These are phyloP conservation scores for Leptodermis oblonga DNA, from an alignment of 257 asterid species.

Conservation along the genomic window DNA sequence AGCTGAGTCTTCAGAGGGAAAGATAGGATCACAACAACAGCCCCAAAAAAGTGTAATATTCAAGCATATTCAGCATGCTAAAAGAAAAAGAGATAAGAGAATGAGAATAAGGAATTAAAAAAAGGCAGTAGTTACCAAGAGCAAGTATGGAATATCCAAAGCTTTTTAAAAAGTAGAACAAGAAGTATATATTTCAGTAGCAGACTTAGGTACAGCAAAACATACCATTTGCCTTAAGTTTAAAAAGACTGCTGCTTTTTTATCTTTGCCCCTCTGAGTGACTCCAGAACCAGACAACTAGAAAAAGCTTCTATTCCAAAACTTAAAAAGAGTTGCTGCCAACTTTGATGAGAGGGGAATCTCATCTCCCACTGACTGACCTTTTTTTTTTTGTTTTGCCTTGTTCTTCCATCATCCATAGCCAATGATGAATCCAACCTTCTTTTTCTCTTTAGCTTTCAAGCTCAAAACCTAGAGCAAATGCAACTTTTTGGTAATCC, in stretches of 20 bases:
- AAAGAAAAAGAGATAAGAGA: conserved; percentile 20
- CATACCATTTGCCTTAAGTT: conserved; percentile 55
- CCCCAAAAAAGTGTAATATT: too few species aligned
- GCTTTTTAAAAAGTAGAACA: conserved; percentile 47
- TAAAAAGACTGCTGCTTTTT: conserved; percentile 36
- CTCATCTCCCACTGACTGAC: conserved; percentile 27
- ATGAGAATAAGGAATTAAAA: conserved; percentile 37
- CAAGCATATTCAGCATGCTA: conserved; percentile 41
- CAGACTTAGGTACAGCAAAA: conserved; percentile 47
- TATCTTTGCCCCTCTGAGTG: conserved; percentile 33
- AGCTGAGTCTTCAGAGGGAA: too few species aligned
- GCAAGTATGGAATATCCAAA: conserved; percentile 46
- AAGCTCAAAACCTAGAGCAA: conserved; percentile 43
- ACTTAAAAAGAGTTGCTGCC: conserved; percentile 8
- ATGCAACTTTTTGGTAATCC: conserved; percentile 15
- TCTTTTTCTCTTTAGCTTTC: conserved; percentile 40
- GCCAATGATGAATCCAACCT: conserved; percentile 33
- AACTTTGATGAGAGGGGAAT: conserved; percentile 42
- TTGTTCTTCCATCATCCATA: conserved; percentile 48
- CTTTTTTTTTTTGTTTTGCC: conserved; percentile 52
- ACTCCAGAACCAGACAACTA: conserved; percentile 49
- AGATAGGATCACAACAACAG: too few species aligned
- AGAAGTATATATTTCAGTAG: conserved; percentile 27
- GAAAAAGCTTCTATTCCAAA: conserved; percentile 47
- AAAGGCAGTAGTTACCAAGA: conserved; percentile 23